phyloP scores from a whole-genome alignment of 805 yeast genomes.

The Metschnikowia cerradonensis region DNA sequence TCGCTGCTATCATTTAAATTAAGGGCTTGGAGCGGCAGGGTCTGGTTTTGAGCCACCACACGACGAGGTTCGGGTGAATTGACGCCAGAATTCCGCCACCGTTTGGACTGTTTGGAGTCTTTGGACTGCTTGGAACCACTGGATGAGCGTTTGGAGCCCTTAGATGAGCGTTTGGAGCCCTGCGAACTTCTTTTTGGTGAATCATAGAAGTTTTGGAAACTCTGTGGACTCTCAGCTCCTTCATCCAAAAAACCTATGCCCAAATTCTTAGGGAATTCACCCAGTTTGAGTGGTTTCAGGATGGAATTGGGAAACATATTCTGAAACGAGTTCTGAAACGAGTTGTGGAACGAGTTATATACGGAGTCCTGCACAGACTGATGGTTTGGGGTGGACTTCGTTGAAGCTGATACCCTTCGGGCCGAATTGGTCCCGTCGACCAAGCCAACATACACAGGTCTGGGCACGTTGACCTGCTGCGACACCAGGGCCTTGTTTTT shows the following conservation, averaged over 20 bases:
- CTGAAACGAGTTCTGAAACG: neutral
- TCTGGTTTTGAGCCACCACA: neutral
- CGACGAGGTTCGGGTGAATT: neutral
- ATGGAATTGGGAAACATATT: no score
- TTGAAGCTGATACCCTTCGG: conserved; percentile 6
- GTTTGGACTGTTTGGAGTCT: no score
- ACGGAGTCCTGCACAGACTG: neutral
- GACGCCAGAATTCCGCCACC: neutral
- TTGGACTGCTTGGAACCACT: no score
- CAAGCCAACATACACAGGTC: conserved; percentile 5
- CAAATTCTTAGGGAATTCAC: no score
- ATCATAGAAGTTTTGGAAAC: no score
- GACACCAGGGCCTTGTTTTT: neutral
- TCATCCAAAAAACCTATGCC: no score
- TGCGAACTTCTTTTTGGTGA: no score
- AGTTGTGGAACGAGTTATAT: neutral
- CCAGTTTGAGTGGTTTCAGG: no score
- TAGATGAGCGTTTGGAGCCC: neutral
- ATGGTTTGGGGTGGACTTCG: neutral
- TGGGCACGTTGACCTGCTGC: neutral
- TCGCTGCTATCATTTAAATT: neutral
- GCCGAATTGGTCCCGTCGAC: conserved; percentile 9
- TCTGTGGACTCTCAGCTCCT: no score
- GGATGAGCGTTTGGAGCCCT: neutral
- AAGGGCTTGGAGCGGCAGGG: neutral